Evolutionary conservation across 1,139 yeast species (phyloP).

Genomic region (Geotrichum citri-aurantii): DNA sequence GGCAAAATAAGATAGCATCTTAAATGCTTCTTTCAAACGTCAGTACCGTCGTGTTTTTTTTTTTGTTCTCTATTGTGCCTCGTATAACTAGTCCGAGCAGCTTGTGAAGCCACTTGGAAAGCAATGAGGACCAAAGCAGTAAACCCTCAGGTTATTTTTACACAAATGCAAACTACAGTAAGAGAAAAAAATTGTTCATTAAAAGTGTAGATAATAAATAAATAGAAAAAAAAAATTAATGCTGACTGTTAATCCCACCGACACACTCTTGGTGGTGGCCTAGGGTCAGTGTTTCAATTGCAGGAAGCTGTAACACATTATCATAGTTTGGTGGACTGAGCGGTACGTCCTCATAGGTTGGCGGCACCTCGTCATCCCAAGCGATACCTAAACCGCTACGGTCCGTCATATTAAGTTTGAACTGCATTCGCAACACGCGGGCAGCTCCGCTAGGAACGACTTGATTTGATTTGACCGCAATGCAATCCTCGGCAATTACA

Average conservation of each 20-base stretch:
- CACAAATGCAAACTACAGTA: not conserved
- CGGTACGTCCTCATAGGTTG: conserved; percentile 82
- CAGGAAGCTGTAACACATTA: conserved; percentile 29
- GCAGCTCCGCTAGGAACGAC: conserved; percentile 78
- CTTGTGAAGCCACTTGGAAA: not conserved
- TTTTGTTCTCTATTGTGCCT: too few species aligned
- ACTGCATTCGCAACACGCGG: conserved; percentile 89
- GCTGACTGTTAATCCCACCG: not conserved
- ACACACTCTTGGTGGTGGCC: not conserved
- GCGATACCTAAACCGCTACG: conserved; percentile 93
- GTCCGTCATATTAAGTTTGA: conserved; percentile 72
- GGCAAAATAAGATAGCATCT: not conserved
- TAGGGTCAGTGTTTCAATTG: conserved; percentile 24
- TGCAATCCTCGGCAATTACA: conserved; percentile 85
- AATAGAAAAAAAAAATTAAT: not conserved
- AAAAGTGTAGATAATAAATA: not conserved
- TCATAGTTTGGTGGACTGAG: conserved; percentile 80
- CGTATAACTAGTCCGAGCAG: not conserved
- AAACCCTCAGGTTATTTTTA: not conserved
- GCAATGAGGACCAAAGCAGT: not conserved
- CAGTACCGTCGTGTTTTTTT: not conserved
- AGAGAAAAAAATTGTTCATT: not conserved
- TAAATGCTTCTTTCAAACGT: not conserved
- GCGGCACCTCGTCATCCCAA: conserved; percentile 99
- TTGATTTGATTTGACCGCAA: conserved; percentile 32